Base-by-base conservation (phyloP, 345 rosid genomes). In the Cardamine occulta region DNA sequence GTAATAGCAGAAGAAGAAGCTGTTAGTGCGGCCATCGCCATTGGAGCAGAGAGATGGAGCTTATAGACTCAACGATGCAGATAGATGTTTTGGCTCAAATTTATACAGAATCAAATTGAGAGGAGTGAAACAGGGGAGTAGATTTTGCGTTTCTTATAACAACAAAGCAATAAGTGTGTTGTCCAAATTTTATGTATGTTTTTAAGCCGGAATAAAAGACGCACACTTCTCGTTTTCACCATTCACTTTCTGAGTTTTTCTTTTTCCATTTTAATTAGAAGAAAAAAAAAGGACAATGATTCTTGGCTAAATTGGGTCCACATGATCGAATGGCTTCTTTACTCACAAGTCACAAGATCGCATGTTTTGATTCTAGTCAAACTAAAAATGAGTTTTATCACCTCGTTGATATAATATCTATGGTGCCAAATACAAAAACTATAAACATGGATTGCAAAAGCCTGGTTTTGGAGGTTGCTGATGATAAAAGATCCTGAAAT, bases 1-100 rank as follows among this genome's bases (percentile, higher is more conserved):
- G 56, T 74, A 13, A 76, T 53, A 49, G 76, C 55, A 12, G 87
- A 76, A 45, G 82, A 79, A 15, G 82, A 76, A 70, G 88, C 76
- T 77, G 76, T 55, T 56, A 65, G 55, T 56, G 76, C 24, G 1
- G 67, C 72, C 65, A 82, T 66, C 10, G 87, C 87, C 88, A 83
- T 86, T 68, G 23, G 71, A 76, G 56, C 29, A 24, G 13, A 26
- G 62, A 49, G 9, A 6, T 39, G 17, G 21, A 54, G 68, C 13
- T 61, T 26, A 6, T 3, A 52, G 67, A 40, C 15, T 60, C 77
- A 72, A 72, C 68, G 62, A 72, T 40, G 23, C 55, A 47, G 55
- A 39, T 66, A 64, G 73, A 70, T 65, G 21, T 40, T 37, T 45
- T 32, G 71, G 55, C 15, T 2, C 17, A 29, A 47, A 23, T 66